Base-by-base conservation (phyloP, 1,284 basidiomycete species). In the Xerocomus nothofagi region DNA sequence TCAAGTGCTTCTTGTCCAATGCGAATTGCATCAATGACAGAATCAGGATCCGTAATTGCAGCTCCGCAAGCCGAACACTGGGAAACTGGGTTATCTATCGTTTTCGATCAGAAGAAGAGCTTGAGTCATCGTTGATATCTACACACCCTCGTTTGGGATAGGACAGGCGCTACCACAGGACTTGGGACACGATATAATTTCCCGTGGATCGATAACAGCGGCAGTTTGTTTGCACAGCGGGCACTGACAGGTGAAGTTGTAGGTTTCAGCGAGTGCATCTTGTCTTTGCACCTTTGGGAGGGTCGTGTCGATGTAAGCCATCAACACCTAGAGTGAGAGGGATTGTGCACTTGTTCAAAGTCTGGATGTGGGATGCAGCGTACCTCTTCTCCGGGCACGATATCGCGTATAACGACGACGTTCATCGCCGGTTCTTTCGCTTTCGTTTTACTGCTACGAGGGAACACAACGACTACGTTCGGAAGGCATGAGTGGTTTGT, bases 401-500 rank as follows among this genome's bases (percentile, higher is more conserved):
- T 86, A 26, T 82, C 71, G 39, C 76, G 76, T 14, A 95, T 70
- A 0, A 86, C 82, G 14, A 93, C 72, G 9, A 94, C 76, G 33
- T 86, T 79, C 78, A 95, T 83, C 11, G 75, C 63, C 2, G 86
- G 84, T 61, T 87, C 84, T 26, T 75, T 69, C 27, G 58, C 60
- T 4, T 63, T 56, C 49, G 31, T 63, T 54, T 31, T 62, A 57
- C 75, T 60, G 23, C 71, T 53, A 14, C 79, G 73, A 32, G 95
- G 93, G 65, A 95, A 98, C 1, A 98, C 91, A 24, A 95, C 80
- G 23, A 88, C 91, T 0, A 88, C 91, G 58, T 97, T 96, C 0
- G 95, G 94, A 20, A 81, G 78, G 62, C 95, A 98, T 0, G 92
- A 91, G 64, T 98, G 95, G 61, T 98, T 98, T 57, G 90, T 78